Percentiles rank a stretch among this genome's conserved stretches.
Conservation (phyloP, 805 yeast species). For the Candida incommunis region DNA sequence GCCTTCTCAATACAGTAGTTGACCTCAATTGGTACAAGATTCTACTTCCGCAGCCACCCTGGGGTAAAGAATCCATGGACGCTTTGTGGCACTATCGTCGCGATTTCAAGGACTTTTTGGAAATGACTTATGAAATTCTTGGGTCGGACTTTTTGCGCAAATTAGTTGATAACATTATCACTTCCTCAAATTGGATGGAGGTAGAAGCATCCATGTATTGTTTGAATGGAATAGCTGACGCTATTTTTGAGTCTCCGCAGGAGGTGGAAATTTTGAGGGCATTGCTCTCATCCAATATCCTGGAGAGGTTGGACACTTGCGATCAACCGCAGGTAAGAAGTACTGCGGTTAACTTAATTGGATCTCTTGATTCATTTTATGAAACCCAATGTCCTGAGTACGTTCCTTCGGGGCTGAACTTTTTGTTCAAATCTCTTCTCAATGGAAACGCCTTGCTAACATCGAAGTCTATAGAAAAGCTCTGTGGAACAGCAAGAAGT, state of each 20-base stretch:
- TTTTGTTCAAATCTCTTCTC: slow-evolving; percentile 31
- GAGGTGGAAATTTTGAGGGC: slow-evolving; percentile 15
- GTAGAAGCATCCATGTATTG: slow-evolving; percentile 53
- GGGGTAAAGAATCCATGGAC: slow-evolving; percentile 25
- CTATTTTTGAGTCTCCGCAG: slow-evolving; percentile 26
- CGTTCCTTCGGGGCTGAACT: slow-evolving; percentile 39
- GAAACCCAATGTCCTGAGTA: slow-evolving; percentile 31
- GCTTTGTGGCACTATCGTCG: slow-evolving; percentile 59
- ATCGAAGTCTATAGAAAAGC: slow-evolving; percentile 41
- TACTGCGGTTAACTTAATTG: slow-evolving; percentile 42
- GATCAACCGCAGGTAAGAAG: slow-evolving; percentile 23
- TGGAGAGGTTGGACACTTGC: slow-evolving; percentile 15
- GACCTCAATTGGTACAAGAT: slow-evolving; percentile 57
- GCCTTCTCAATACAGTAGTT: slow-evolving; percentile 26
- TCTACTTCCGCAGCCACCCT: slow-evolving; percentile 23
- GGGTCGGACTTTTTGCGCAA: slow-evolving; percentile 32
- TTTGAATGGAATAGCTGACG: slow-evolving; percentile 40
- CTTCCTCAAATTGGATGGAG: slow-evolving; percentile 21
- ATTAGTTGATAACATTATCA: background rate
- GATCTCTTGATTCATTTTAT: slow-evolving; percentile 48
- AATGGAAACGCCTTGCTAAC: slow-evolving; percentile 17
- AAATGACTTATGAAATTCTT: slow-evolving; percentile 51
- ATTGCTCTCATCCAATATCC: slow-evolving; percentile 18
- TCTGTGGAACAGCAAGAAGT: slow-evolving; percentile 21
- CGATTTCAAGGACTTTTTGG: slow-evolving; percentile 68